Conservation (phyloP, 164 flowering plant genomes). For the Chloranthus sessilifolius region DNA sequence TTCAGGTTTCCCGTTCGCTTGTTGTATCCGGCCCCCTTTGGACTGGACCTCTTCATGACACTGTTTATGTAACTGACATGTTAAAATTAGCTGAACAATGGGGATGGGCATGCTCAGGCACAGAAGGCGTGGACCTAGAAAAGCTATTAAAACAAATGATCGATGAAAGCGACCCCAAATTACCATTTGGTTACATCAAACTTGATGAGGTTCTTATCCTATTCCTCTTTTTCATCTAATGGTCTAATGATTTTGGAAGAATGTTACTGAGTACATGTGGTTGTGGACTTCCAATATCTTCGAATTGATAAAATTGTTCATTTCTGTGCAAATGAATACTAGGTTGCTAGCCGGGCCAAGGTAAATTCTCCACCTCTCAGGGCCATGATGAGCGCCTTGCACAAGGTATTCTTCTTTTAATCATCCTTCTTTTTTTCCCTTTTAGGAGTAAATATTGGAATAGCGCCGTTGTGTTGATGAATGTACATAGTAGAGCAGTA, state of each 20-base stretch:
- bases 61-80: slow-evolving; percentile 51
- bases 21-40: slow-evolving; percentile 93
- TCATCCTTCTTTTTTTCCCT: not conserved
- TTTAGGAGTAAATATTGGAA: not conserved
- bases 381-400: slow-evolving; percentile 42
- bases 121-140: slow-evolving; percentile 34
- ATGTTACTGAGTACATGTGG: not conserved
- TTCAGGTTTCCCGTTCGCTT: slow-evolving; percentile 50
- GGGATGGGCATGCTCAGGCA: slow-evolving; percentile 54
- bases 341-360: slow-evolving; percentile 85
- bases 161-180: slow-evolving; percentile 69
- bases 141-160: slow-evolving; percentile 62
- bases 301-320: not conserved
- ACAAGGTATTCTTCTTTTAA: slow-evolving; percentile 35
- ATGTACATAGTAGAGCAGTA: not conserved
- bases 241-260: no score
- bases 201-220: slow-evolving; percentile 61
- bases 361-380: slow-evolving; percentile 60
- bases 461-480: not conserved
- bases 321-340: slow-evolving; percentile 1
- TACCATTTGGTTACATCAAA: slow-evolving; percentile 80
- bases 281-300: not conserved
- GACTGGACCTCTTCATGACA: slow-evolving; percentile 86
- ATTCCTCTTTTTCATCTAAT: not conserved
- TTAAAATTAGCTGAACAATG: slow-evolving; percentile 53